Percentiles rank a stretch among this genome's conserved stretches.
phyloP scores from a whole-genome alignment of 2,329 filamentous ascomycete species.

The Beauveria bassiana region DNA sequence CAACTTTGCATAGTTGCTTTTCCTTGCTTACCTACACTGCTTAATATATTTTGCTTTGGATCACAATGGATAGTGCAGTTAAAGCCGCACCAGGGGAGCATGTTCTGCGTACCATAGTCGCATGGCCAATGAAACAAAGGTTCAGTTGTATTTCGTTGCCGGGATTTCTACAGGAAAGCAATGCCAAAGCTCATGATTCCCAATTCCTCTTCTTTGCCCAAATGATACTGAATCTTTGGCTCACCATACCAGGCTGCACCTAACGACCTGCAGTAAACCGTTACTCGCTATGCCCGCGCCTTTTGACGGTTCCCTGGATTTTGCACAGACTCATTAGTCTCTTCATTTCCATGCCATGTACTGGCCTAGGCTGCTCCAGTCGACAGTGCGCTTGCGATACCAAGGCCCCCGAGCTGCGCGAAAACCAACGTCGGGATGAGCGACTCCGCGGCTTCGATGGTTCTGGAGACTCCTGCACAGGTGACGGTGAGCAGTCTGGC shows the following conservation, averaged over 20 bases:
- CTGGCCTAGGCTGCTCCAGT: constrained; percentile 24
- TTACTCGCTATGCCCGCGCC: constrained; percentile 17
- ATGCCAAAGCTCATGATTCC: neutral
- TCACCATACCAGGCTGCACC: neutral
- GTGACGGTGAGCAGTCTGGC: neutral
- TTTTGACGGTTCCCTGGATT: constrained; percentile 15
- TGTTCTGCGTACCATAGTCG: neutral
- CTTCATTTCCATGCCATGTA: constrained; percentile 23
- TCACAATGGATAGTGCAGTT: neutral
- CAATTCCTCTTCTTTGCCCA: neutral
- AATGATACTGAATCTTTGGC: neutral
- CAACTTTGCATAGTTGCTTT: neutral
- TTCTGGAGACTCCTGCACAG: neutral
- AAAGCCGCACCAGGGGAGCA: neutral
- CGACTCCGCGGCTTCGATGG: neutral
- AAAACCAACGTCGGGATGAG: constrained; percentile 14
- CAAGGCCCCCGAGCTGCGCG: constrained; percentile 17
- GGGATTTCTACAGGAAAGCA: constrained; percentile 6
- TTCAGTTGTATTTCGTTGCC: neutral
- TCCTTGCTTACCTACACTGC: neutral
- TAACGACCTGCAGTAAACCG: too few species aligned
- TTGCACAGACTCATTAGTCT: constrained; percentile 23
- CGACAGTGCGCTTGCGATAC: constrained; percentile 22
- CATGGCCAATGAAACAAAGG: neutral
- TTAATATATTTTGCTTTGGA: neutral